A percentile compares a stretch with the other conserved stretches of the same genome.
These are phyloP conservation scores for Naganishia cerealis DNA, from an alignment of 1,284 basidiomycete genomes.

Conservation along the genomic window DNA sequence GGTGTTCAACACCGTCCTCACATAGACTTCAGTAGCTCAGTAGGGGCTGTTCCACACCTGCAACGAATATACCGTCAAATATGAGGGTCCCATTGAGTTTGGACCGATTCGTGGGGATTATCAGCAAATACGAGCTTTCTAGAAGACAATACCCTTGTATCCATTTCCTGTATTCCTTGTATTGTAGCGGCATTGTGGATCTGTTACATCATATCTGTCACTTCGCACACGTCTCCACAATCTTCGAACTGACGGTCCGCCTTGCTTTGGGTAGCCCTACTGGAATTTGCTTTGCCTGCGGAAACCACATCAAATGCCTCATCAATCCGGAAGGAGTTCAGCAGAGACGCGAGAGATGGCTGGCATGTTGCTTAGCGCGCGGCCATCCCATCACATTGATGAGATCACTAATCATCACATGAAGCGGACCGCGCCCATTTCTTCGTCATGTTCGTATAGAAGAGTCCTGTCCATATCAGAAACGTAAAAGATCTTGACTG, in stretches of 20 bases:
- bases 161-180: background rate
- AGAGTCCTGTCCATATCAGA: background rate
- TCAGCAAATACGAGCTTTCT: background rate
- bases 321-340: too few relatives aligned
- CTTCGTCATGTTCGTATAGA: background rate
- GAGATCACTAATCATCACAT: constrained; percentile 12
- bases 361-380: constrained; percentile 7
- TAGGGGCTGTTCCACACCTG: too few relatives aligned
- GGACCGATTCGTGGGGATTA: background rate
- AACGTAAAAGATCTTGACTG: background rate
- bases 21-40: too few relatives aligned
- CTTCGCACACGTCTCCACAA: background rate
- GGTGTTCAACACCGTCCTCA: too few relatives aligned
- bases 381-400: constrained; percentile 5
- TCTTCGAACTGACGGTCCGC: too few relatives aligned
- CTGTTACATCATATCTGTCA: background rate
- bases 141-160: background rate
- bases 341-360: background rate
- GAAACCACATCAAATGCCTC: too few relatives aligned
- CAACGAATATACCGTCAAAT: too few relatives aligned
- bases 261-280: too few relatives aligned
- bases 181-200: background rate
- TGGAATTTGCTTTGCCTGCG: too few relatives aligned
- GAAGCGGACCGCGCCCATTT: background rate
- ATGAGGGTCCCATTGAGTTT: background rate